These are phyloP conservation scores for Tephrocybe rancida DNA, from an alignment of 768 basidiomycete species.

Conservation along the genomic window DNA sequence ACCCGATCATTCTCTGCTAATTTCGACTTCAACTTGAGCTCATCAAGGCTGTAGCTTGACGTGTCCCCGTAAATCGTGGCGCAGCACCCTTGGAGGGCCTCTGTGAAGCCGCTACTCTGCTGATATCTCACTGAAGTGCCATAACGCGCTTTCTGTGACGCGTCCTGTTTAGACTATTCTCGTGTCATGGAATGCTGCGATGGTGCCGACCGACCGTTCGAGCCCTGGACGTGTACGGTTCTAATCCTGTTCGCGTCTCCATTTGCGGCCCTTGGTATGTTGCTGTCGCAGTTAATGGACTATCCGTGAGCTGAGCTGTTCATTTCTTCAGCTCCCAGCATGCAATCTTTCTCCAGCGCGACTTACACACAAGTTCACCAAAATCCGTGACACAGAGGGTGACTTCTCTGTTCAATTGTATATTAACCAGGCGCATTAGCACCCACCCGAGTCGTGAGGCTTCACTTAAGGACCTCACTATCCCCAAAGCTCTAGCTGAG, in stretches of 20 bases:
- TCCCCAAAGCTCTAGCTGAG: background rate
- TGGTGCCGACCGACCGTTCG: slow-evolving; percentile 60
- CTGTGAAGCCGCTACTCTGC: background rate
- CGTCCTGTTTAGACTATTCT: slow-evolving; percentile 21
- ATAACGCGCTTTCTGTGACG: slow-evolving; percentile 20
- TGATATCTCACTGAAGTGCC: slow-evolving; percentile 8
- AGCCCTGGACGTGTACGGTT: slow-evolving; percentile 38
- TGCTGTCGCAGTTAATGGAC: background rate
- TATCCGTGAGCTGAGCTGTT: background rate
- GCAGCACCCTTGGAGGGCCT: background rate
- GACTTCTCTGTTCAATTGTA: background rate
- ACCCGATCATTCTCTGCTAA: slow-evolving; percentile 15
- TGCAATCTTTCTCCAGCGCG: background rate
- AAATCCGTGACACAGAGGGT: slow-evolving; percentile 3
- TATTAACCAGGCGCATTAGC: slow-evolving; percentile 2
- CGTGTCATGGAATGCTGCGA: slow-evolving; percentile 85
- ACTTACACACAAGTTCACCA: background rate
- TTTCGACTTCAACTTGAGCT: background rate
- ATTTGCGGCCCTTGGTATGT: slow-evolving; percentile 2
- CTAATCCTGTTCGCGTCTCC: slow-evolving; percentile 13
- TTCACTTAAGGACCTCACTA: background rate
- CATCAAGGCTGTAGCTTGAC: slow-evolving; percentile 8
- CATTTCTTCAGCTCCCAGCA: background rate
- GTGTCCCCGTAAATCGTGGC: background rate
- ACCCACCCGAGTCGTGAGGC: background rate